Conservation (phyloP, 345 rosid species). For the Euphorbia pulcherrima region DNA sequence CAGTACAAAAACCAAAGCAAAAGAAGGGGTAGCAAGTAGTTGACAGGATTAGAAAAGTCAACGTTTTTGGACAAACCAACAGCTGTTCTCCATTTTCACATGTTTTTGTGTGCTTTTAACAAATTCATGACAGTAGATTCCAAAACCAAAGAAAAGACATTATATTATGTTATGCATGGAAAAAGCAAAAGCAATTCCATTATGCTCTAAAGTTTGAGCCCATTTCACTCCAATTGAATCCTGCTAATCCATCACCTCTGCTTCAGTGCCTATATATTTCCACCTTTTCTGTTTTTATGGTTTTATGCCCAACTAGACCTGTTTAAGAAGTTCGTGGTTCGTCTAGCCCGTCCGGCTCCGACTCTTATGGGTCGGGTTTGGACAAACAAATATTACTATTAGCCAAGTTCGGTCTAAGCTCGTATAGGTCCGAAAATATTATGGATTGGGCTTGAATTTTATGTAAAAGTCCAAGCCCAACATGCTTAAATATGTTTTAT, state of each 20-base stretch:
- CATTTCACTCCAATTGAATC: conserved; percentile 18
- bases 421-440: too few species aligned
- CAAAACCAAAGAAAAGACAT: conserved; percentile 3
- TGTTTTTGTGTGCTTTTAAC: not conserved
- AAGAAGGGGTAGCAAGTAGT: not conserved
- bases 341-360: too few species aligned
- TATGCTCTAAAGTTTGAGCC: not conserved
- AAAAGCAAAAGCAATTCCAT: conserved; percentile 12
- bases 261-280: conserved; percentile 13
- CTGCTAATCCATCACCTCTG: conserved; percentile 12
- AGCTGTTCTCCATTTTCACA: conserved; percentile 44
- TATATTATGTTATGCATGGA: not conserved
- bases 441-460: too few species aligned
- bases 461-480: too few species aligned
- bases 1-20: conserved; percentile 23
- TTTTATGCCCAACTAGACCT: not conserved
- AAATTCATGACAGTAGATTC: conserved; percentile 12
- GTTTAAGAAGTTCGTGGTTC: too few species aligned
- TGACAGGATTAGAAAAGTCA: conserved; percentile 37
- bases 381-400: too few species aligned
- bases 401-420: too few species aligned
- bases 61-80: conserved; percentile 32
- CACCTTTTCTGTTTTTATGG: not conserved
- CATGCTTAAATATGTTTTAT: too few species aligned
- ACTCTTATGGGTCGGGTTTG: too few species aligned